Percentiles rank a stretch among this genome's conserved stretches.
These are phyloP conservation scores for Fomitopsis serialis DNA, from an alignment of 768 basidiomycete genomes.

Conservation along the genomic window DNA sequence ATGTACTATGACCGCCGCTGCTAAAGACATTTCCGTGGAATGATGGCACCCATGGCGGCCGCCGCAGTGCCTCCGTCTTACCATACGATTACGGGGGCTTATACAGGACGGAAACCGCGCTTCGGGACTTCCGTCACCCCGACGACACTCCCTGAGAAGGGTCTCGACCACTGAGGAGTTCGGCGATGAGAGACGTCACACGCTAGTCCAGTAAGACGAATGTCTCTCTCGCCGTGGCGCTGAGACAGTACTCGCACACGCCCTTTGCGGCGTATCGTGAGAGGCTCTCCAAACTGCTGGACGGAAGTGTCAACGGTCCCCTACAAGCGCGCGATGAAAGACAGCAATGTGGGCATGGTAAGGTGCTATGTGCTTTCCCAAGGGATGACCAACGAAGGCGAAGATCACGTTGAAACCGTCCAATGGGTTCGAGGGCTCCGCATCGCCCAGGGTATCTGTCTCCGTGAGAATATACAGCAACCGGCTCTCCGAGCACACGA, in stretches of 20 bases:
- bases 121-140: neutral
- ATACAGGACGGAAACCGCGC: neutral
- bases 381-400: slow-evolving; percentile 3
- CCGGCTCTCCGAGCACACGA: neutral
- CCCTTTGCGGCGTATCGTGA: too few species aligned
- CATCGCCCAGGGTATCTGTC: neutral
- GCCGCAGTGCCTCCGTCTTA: neutral
- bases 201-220: too few species aligned
- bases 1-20: neutral
- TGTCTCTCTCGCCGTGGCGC: too few species aligned
- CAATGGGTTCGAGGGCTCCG: neutral
- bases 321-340: neutral
- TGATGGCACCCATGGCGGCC: neutral
- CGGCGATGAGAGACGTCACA: too few species aligned
- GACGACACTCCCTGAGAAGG: neutral
- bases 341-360: neutral
- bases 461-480: neutral
- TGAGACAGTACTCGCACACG: too few species aligned
- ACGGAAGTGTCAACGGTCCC: too few species aligned
- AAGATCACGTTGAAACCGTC: neutral
- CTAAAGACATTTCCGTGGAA: slow-evolving; percentile 1
- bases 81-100: neutral
- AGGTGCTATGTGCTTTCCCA: neutral
- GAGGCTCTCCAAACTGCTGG: too few species aligned
- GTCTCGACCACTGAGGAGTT: neutral